A percentile compares a stretch with the other conserved stretches of the same genome.
These are phyloP conservation scores for Pedinophyceae sp. DNA, from an alignment of 139 green algal species.

Conservation along the genomic window DNA sequence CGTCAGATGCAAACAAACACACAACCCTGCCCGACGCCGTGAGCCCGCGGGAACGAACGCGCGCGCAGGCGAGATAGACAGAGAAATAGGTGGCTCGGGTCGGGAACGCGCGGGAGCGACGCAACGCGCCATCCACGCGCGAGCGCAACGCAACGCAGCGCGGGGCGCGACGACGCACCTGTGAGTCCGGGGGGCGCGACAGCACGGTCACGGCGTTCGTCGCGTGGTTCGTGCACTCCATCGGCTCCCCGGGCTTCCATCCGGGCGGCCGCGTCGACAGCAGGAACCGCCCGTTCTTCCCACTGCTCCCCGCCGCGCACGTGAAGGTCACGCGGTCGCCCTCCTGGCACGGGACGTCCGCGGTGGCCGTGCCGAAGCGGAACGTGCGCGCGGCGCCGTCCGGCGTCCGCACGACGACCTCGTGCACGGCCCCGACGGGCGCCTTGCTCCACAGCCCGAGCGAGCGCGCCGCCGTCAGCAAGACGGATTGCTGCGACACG, in stretches of 20 bases:
- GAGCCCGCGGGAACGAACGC: too few species aligned
- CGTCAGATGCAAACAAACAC: too few species aligned
- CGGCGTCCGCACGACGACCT: slow-evolving; percentile 49
- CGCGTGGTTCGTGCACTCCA: slow-evolving; percentile 62
- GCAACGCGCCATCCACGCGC: too few species aligned
- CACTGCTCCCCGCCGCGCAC: slow-evolving; percentile 33
- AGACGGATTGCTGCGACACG: slow-evolving; percentile 18
- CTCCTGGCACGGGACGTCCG: slow-evolving; percentile 55
- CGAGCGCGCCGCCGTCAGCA: slow-evolving; percentile 21
- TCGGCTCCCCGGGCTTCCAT: slow-evolving; percentile 52
- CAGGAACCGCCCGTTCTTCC: slow-evolving; percentile 24
- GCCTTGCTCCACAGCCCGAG: slow-evolving; percentile 24
- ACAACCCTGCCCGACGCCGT: too few species aligned
- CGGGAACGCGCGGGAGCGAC: too few species aligned
- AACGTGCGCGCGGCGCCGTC: slow-evolving; percentile 56
- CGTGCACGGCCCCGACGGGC: slow-evolving; percentile 50
- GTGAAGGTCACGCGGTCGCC: slow-evolving; percentile 63
- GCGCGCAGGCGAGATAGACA: too few species aligned
- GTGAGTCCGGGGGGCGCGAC: too few species aligned
- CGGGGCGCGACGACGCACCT: too few species aligned
- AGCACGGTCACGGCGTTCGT: slow-evolving; percentile 29
- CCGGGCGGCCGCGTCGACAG: slow-evolving; percentile 40
- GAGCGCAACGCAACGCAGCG: too few species aligned
- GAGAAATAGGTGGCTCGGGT: too few species aligned
- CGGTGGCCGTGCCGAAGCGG: slow-evolving; percentile 49